Base-by-base conservation (phyloP, 805 yeast genomes). In the Kregervanrija pseudodelftensis region DNA sequence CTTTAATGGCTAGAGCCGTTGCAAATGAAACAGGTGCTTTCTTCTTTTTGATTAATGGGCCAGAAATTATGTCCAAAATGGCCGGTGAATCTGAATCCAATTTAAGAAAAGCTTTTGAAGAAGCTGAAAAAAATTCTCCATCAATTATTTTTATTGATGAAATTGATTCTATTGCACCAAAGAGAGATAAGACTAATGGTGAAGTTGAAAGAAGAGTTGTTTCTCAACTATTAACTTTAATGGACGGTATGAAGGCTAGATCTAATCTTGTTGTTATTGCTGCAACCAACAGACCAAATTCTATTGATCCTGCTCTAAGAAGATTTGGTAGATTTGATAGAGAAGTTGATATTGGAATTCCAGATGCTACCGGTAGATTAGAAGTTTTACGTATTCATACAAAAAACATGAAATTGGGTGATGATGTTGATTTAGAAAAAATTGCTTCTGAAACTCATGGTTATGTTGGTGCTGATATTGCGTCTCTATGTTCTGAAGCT, bases 191-290 rank as follows among this genome's bases (percentile, higher is more conserved):
- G 81, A 93, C 99, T 44, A 93, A 93, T 65, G 99, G 99, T 73
- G 99, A 93, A 70, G 99, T 93, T 58, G 99, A 93, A 73, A 83
- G 99, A 73, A 85, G 99, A 74, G 99, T 93, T 46, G 99, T 93
- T 49, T 91, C 98, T 30, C 99, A 93, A 72, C 77, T 93, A 62
- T 79, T 93, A 65, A 93, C 99, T 14, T 76, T 93, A 57, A 93
- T 93, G 99, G 99, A 93, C 65, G 99, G 99, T 75, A 93, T 93
- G 99, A 91, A 91, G 71, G 96, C 98, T n/a, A 83, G 99, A 69
- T 85, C 98, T 36, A 93, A 93, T 63, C 85, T 88, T 57, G 99
- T 93, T 50, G 99, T 93, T 46, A 93, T 93, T 70, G 99, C 99
- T 45, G 99, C 99, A 33, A 93, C 93, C 43, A 84, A 84, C 69